Evolutionary conservation across 148 eudicot species (phyloP).

Genomic region (Salicornia ramosissima): DNA sequence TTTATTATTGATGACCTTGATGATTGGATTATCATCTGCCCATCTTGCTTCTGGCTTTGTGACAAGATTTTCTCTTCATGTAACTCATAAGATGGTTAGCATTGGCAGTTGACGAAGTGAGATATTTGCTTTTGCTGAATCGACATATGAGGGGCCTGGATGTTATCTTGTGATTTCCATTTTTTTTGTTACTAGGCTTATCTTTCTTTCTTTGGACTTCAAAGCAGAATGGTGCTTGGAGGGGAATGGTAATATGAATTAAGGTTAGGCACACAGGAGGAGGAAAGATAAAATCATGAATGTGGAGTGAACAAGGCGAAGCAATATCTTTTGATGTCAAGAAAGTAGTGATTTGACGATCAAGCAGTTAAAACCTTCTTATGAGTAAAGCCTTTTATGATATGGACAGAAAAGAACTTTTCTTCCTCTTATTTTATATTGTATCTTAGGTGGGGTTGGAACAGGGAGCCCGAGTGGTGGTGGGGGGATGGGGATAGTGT

Average conservation of each 20-base stretch:
- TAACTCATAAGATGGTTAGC: neutral
- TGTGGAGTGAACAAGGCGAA: neutral
- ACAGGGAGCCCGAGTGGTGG: too few relatives aligned
- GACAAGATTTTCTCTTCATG: neutral
- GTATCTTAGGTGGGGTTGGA: too few relatives aligned
- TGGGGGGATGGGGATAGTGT: too few relatives aligned
- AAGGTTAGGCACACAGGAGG: neutral
- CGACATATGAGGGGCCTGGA: neutral
- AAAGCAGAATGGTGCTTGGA: neutral
- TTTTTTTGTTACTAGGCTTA: neutral
- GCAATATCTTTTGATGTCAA: neutral
- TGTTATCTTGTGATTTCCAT: neutral
- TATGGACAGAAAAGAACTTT: neutral
- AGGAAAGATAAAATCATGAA: neutral
- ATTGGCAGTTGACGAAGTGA: neutral
- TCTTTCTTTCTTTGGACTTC: neutral
- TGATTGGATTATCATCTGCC: neutral
- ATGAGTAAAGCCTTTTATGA: conserved; percentile 1
- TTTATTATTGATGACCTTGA: neutral
- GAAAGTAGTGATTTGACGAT: neutral
- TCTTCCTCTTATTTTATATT: neutral
- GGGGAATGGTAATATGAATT: neutral
- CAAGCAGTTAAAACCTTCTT: neutral
- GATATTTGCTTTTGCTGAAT: neutral
- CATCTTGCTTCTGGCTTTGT: neutral